A percentile compares a stretch with the other conserved stretches of the same genome.
Conservation (phyloP, 768 basidiomycete genomes). For the Kwoniella heveanensis region DNA sequence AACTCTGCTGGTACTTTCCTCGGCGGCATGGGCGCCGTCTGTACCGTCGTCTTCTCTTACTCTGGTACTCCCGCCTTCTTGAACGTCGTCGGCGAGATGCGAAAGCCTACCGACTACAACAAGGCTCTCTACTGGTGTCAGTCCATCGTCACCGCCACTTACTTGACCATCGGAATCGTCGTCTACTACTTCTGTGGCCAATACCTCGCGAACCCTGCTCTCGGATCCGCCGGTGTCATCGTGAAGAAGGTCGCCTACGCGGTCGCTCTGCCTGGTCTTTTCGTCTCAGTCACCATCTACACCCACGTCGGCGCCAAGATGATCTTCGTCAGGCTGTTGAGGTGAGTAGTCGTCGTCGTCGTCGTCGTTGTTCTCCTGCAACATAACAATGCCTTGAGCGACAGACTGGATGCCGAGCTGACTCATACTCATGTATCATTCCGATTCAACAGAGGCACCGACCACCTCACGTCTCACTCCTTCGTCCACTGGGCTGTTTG, state of each 20-base stretch:
- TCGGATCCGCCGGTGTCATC: conserved; percentile 41
- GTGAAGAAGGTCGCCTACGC: conserved; percentile 48
- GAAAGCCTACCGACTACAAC: conserved; percentile 25
- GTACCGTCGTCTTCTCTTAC: conserved; percentile 36
- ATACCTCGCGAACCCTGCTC: conserved; percentile 43
- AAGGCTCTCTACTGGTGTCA: conserved; percentile 43
- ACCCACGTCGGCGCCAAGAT: conserved; percentile 44
- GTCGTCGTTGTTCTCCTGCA: neutral
- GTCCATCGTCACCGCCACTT: conserved; percentile 42
- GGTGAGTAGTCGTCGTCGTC: conserved; percentile 13
- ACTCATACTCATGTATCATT: neutral
- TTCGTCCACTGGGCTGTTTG: conserved; percentile 23
- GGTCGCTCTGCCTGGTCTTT: conserved; percentile 44
- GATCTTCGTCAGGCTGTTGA: conserved; percentile 46
- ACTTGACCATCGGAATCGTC: conserved; percentile 31
- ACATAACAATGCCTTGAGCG: neutral
- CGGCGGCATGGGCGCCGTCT: conserved; percentile 38
- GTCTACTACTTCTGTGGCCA: conserved; percentile 34
- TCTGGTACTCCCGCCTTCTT: conserved; percentile 32
- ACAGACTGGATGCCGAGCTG: neutral
- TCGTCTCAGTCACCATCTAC: conserved; percentile 26
- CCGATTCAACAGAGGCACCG: conserved; percentile 24
- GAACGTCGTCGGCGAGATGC: conserved; percentile 46
- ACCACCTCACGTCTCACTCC: conserved; percentile 19
- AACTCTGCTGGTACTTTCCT: conserved; percentile 36